Conservation (phyloP, 1,284 basidiomycete genomes). For the Pseudozyma thailandica region DNA sequence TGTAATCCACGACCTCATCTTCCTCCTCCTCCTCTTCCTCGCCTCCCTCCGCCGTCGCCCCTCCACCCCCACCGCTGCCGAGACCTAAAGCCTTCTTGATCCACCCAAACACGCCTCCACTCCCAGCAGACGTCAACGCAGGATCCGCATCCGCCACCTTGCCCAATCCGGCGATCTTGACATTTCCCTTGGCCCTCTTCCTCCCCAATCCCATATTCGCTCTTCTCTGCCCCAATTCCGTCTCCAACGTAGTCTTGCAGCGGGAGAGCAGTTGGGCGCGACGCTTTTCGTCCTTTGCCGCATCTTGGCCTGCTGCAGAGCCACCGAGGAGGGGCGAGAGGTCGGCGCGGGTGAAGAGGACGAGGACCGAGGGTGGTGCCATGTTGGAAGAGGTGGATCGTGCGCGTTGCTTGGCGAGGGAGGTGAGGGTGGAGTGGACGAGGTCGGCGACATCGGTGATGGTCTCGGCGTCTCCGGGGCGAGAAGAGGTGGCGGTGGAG, state of each 20-base stretch:
- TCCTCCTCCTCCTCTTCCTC: constrained; percentile 56
- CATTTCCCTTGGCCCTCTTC: constrained; percentile 14
- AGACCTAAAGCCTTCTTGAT: constrained; percentile 41
- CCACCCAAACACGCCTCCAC: constrained; percentile 44
- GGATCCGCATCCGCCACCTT: constrained; percentile 46
- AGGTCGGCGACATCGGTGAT: constrained; percentile 52
- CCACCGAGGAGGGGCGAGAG: constrained; percentile 60
- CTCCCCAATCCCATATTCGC: constrained; percentile 55
- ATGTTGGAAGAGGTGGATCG: constrained; percentile 4
- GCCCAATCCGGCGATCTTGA: constrained; percentile 60
- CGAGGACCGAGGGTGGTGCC: constrained; percentile 50
- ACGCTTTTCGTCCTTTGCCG: constrained; percentile 52
- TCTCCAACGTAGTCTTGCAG: constrained; percentile 57
- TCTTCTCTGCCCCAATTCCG: constrained; percentile 52
- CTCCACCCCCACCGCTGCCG: background rate
- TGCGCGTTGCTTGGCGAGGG: constrained; percentile 40
- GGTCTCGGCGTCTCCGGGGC: constrained; percentile 24
- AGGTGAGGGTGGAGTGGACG: constrained; percentile 55
- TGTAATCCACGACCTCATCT: constrained; percentile 57
- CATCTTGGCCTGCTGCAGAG: constrained; percentile 34
- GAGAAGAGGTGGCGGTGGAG: constrained; percentile 6
- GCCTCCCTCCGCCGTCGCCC: constrained; percentile 11
- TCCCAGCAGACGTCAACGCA: background rate
- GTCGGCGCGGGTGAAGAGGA: constrained; percentile 64
- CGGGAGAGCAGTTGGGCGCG: constrained; percentile 56